Evolutionary conservation across 169 alveolate genomes (phyloP), one percentile per base, ranked within the genome.

Genomic region (Cyclospora cayetanensis): DNA sequence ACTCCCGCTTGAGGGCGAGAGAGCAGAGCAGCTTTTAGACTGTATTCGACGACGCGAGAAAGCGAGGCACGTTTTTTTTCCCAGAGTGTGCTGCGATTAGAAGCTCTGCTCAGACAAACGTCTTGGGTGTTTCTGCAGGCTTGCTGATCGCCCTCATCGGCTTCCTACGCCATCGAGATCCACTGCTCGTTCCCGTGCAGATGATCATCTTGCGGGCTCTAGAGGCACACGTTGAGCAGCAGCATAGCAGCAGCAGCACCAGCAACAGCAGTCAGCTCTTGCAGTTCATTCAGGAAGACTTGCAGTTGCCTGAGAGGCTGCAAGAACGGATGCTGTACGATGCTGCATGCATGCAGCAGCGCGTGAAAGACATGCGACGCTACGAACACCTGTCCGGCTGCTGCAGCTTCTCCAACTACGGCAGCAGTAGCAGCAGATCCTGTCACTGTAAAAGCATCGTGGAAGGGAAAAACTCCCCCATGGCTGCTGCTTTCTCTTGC

Each of bases 161-260:
- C 11, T 84, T 84, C 34, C 50, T 84, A 31, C 91, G 91, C 12
- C 74, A 84, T 70, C 91, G 91, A 29, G 91, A 84, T 46, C 91
- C 91, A 4, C 83, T 84, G 70, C 43, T 84, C 53, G 76, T 84
- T 29, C 91, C 91, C 25, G 91, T 84, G 39, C 91, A 84, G 91
- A 68, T 84, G 80, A 55, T 84, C 4, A 83, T 70, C 4, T 50
- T 84, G 91, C 91, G 91, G 31, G 82, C 91, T 22, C 18, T 84
- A 37, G 91, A 84, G 70, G 91, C 91, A 70, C 91, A 55, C 31
- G 63, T 84, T 27, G 91, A 84, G 52, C 83, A 84, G 91, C 91
- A 84, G 83, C 91, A 84, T 66, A 68, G 76, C 91, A 52, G 89
- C 89, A 84, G 91, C 91, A 84, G 91, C 83, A 35, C 52, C 50